A percentile compares a stretch with the other conserved stretches of the same genome.
phyloP scores from a whole-genome alignment of 2,329 filamentous ascomycete genomes.

The Scytalidium lignicola region DNA sequence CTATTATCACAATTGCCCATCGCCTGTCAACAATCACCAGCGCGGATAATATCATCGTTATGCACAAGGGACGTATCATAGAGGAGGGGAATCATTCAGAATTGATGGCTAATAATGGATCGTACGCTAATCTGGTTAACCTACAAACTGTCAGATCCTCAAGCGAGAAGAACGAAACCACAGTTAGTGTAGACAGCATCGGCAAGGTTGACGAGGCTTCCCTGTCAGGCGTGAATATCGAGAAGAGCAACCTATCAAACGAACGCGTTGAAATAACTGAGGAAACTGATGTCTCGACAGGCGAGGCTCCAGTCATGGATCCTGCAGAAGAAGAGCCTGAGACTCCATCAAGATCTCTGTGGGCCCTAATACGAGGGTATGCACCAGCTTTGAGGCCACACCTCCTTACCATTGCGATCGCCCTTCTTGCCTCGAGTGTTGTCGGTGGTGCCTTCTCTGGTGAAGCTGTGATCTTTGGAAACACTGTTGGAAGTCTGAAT shows the following conservation, averaged over 20 bases:
- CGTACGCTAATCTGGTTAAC: conserved; percentile 32
- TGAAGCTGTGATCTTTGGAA: conserved; percentile 52
- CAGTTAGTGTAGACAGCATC: conserved; percentile 5
- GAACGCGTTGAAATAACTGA: neutral
- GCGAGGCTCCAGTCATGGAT: conserved; percentile 24
- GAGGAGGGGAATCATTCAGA: conserved; percentile 71
- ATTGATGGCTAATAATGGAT: conserved; percentile 63
- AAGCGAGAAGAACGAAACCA: conserved; percentile 11
- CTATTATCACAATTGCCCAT: conserved; percentile 90
- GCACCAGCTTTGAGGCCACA: conserved; percentile 7
- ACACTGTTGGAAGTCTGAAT: conserved; percentile 45
- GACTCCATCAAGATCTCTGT: conserved; percentile 12
- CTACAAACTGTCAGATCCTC: conserved; percentile 26
- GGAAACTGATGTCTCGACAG: conserved; percentile 6
- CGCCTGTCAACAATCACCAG: conserved; percentile 86
- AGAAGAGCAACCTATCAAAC: conserved; percentile 4
- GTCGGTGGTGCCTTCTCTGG: conserved; percentile 50
- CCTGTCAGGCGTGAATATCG: conserved; percentile 5
- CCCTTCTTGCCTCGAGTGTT: conserved; percentile 41
- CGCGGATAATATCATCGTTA: conserved; percentile 77
- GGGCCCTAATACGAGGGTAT: conserved; percentile 9
- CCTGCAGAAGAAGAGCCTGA: conserved; percentile 8
- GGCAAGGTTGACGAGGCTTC: conserved; percentile 9
- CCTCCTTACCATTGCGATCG: conserved; percentile 27
- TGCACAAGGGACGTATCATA: conserved; percentile 67